phyloP scores from a whole-genome alignment of 2,329 filamentous ascomycete genomes.

The Colletotrichum zoysiae region DNA sequence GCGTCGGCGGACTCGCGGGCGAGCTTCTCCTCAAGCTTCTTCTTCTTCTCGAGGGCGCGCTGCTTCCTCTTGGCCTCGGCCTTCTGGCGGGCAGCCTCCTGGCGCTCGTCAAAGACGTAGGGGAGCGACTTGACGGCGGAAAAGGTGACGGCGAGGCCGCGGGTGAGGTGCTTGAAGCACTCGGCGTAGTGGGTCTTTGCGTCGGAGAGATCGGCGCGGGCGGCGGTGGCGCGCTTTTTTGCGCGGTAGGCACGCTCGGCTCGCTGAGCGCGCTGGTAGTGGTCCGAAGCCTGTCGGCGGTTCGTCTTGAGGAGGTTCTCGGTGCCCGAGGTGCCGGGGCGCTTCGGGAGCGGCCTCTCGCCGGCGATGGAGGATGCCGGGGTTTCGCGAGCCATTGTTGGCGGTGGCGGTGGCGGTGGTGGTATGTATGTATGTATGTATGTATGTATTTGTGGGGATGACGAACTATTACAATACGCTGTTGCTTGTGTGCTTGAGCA shows the following conservation, averaged over 20 bases:
- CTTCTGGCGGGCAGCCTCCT: slow-evolving; percentile 49
- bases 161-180: slow-evolving; percentile 52
- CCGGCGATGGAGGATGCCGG: slow-evolving; percentile 23
- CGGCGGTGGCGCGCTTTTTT: slow-evolving; percentile 55
- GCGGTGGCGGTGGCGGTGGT: background rate
- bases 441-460: background rate
- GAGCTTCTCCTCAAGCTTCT: slow-evolving; percentile 52
- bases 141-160: slow-evolving; percentile 50
- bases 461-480: slow-evolving; percentile 3
- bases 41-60: slow-evolving; percentile 51
- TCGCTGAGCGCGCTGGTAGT: slow-evolving; percentile 53
- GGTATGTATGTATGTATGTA: background rate
- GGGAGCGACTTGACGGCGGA: slow-evolving; percentile 50
- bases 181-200: slow-evolving; percentile 56
- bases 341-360: slow-evolving; percentile 47
- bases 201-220: slow-evolving; percentile 53
- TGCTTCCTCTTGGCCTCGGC: slow-evolving; percentile 48
- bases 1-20: slow-evolving; percentile 44
- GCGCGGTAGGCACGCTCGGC: slow-evolving; percentile 58
- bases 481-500: background rate
- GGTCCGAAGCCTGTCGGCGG: slow-evolving; percentile 54
- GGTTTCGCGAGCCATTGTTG: slow-evolving; percentile 39
- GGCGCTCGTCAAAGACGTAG: slow-evolving; percentile 54
- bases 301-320: slow-evolving; percentile 56
- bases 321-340: slow-evolving; percentile 59